A percentile compares a stretch with the other conserved stretches of the same genome.
phyloP scores from a whole-genome alignment of 805 yeast genomes.

The Zygotorulaspora chibaensis region DNA sequence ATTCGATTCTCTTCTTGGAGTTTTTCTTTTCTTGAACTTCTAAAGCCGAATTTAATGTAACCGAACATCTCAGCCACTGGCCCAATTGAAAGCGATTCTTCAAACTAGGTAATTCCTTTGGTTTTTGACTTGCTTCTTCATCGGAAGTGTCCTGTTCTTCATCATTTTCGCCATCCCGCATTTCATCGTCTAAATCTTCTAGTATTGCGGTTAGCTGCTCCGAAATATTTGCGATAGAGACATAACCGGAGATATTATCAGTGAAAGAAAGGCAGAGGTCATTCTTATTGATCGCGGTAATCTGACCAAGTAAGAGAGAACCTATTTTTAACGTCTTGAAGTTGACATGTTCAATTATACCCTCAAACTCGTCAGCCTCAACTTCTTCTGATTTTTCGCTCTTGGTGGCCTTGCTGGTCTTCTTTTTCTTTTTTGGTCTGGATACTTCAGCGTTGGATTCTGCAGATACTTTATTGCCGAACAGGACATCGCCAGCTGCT shows the following conservation, averaged over 20 bases:
- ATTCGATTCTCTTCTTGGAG: conserved; percentile 58
- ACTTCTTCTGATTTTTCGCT: conserved; percentile 26
- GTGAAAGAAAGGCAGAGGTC: conserved; percentile 72
- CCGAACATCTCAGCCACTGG: conserved; percentile 81
- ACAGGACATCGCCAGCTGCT: conserved; percentile 82
- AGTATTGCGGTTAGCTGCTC: conserved; percentile 53
- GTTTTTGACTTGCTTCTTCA: conserved; percentile 26
- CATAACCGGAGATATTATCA: conserved; percentile 74
- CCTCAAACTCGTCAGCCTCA: conserved; percentile 31
- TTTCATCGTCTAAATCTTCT: conserved; percentile 53
- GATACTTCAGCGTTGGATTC: conserved; percentile 26
- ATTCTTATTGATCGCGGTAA: conserved; percentile 52
- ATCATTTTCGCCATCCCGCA: conserved; percentile 35
- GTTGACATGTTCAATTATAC: conserved; percentile 57
- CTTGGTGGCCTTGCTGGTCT: conserved; percentile 27
- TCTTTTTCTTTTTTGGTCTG: conserved; percentile 43
- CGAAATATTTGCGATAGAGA: conserved; percentile 71
- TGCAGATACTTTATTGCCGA: conserved; percentile 38
- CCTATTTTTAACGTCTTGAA: conserved; percentile 68
- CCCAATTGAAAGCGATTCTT: conserved; percentile 58
- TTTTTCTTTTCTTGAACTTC: conserved; percentile 37
- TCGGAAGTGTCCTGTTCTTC: conserved; percentile 31
- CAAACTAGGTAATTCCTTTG: conserved; percentile 54
- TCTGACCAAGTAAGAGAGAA: conserved; percentile 70
- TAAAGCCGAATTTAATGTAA: conserved; percentile 51